phyloP scores from a whole-genome alignment of 352 stramenopile species.

The Globisporangium spinosum region DNA sequence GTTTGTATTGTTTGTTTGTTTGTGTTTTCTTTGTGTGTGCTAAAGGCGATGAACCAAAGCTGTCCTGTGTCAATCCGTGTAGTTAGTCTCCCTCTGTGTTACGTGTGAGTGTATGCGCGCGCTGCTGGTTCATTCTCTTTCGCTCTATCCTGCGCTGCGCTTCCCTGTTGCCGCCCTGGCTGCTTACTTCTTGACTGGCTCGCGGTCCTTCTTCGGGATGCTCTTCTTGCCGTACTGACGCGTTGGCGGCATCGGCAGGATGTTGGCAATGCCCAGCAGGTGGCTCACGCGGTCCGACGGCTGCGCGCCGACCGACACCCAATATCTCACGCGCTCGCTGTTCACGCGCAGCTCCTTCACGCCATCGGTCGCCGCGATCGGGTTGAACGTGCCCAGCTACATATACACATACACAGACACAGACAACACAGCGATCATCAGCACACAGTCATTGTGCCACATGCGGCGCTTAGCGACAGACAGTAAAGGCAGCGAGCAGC shows the following conservation, averaged over 20 bases:
- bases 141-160: not conserved
- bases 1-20: not conserved
- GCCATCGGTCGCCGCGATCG: constrained; percentile 74
- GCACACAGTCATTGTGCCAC: not conserved
- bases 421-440: not conserved
- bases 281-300: constrained; percentile 81
- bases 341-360: constrained; percentile 88
- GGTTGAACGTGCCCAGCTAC: constrained; percentile 86
- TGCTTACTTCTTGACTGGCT: constrained; percentile 39
- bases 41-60: not conserved
- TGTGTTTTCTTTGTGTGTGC: not conserved
- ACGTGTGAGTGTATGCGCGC: not conserved
- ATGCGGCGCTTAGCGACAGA: not conserved
- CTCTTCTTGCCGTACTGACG: constrained; percentile 85
- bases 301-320: constrained; percentile 85
- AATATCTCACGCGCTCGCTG: constrained; percentile 84
- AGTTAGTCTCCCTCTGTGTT: not conserved
- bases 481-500: not conserved
- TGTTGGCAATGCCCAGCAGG: constrained; percentile 75
- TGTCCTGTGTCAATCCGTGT: too few species aligned
- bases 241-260: constrained; percentile 80
- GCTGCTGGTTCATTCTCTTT: not conserved
- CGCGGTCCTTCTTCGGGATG: constrained; percentile 79
- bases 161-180: not conserved
- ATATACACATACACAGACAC: not conserved